Conservation (phyloP, 2,329 filamentous ascomycete species). For the Monosporascus sp. region DNA sequence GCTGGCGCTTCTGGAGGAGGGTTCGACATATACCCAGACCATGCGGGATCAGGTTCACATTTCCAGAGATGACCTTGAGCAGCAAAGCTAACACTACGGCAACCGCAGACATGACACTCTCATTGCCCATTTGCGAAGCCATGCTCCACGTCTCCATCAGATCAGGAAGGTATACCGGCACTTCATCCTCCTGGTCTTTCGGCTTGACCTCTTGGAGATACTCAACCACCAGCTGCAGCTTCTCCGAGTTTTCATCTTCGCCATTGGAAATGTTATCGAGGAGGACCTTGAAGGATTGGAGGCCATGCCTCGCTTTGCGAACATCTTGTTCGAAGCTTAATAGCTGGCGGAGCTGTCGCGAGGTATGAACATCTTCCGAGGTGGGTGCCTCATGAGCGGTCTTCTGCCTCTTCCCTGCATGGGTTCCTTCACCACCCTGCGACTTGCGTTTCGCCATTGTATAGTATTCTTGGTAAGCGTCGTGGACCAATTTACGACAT, state of each 20-base stretch:
- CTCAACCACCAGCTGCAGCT: slow-evolving; percentile 57
- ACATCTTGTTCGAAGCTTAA: slow-evolving; percentile 68
- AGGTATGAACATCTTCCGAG: slow-evolving; percentile 56
- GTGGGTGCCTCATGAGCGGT: slow-evolving; percentile 51
- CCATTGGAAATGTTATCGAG: slow-evolving; percentile 59
- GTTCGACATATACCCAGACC: slow-evolving; percentile 77
- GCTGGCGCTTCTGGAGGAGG: slow-evolving; percentile 72
- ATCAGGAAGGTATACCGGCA: slow-evolving; percentile 64
- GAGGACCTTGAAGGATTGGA: slow-evolving; percentile 70
- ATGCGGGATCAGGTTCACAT: slow-evolving; percentile 68
- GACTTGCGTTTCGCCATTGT: slow-evolving; percentile 25
- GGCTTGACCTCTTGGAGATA: slow-evolving; percentile 58
- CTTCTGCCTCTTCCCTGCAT: slow-evolving; percentile 50
- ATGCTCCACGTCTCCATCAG: slow-evolving; percentile 86
- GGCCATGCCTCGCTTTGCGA: slow-evolving; percentile 59
- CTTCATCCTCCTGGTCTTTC: slow-evolving; percentile 45
- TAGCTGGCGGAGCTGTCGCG: slow-evolving; percentile 62
- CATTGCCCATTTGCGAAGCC: slow-evolving; percentile 72
- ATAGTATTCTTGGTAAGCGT: slow-evolving; percentile 3
- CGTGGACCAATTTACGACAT: slow-evolving; percentile 10
- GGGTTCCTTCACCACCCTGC: slow-evolving; percentile 25
- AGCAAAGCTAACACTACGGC: slow-evolving; percentile 77
- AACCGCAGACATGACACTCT: slow-evolving; percentile 73
- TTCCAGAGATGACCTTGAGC: slow-evolving; percentile 68
- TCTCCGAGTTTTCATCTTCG: slow-evolving; percentile 42